A percentile compares a stretch with the other conserved stretches of the same genome.
Evolutionary conservation across 2,329 filamentous ascomycete species (phyloP).

Genomic region (Aspergillus versicolor): DNA sequence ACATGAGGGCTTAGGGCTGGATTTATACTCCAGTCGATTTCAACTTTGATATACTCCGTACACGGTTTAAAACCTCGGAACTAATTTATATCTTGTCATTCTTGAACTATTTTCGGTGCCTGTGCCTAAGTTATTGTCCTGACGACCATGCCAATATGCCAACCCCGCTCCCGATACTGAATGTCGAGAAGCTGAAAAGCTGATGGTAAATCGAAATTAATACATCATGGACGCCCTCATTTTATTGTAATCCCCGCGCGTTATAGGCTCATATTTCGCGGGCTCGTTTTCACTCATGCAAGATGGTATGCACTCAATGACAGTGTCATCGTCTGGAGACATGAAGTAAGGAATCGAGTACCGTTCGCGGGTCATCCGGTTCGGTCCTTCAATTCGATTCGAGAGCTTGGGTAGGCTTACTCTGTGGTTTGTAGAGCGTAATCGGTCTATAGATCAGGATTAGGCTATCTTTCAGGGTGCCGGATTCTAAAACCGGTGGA

Average conservation of each 20-base stretch:
- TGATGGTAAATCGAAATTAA: background rate
- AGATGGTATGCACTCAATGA: conserved; percentile 54
- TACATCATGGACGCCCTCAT: conserved; percentile 33
- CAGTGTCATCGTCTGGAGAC: conserved; percentile 48
- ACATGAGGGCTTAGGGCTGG: conserved; percentile 23
- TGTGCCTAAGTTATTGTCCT: background rate
- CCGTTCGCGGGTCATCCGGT: conserved; percentile 49
- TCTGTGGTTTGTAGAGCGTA: conserved; percentile 56
- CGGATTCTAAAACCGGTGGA: background rate
- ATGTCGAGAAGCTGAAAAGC: background rate
- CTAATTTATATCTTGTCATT: background rate
- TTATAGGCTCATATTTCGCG: conserved; percentile 54
- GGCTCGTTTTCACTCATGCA: conserved; percentile 45
- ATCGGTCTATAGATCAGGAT: conserved; percentile 36
- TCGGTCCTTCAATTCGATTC: conserved; percentile 38
- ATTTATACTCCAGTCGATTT: background rate
- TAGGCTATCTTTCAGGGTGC: background rate
- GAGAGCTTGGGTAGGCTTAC: conserved; percentile 48
- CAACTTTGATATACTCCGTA: background rate
- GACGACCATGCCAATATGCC: background rate
- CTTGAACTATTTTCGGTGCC: background rate
- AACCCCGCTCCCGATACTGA: background rate
- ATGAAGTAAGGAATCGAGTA: conserved; percentile 64
- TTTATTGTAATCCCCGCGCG: conserved; percentile 37
- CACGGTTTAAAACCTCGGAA: background rate